A percentile compares a stretch with the other conserved stretches of the same genome.
These are phyloP conservation scores for Danielia reshetovae DNA, from an alignment of 805 yeast genomes.

Conservation along the genomic window DNA sequence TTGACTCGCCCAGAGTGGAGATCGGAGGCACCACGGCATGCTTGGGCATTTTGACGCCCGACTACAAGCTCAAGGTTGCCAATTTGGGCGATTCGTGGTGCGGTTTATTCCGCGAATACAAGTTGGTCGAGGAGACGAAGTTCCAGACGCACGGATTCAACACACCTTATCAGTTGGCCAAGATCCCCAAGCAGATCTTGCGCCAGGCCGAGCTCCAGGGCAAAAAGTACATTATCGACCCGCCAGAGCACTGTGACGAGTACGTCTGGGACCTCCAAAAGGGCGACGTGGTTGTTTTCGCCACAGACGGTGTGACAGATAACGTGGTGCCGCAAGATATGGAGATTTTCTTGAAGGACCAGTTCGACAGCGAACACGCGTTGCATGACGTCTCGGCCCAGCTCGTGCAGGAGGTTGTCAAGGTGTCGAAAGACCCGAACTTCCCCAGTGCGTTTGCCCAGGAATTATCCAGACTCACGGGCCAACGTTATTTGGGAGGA, in stretches of 20 bases:
- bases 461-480: conserved; percentile 61
- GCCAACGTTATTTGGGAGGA: conserved; percentile 78
- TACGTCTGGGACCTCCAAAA: conserved; percentile 61
- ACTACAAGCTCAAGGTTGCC: conserved; percentile 58
- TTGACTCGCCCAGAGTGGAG: conserved; percentile 54
- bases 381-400: conserved; percentile 46
- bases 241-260: conserved; percentile 65
- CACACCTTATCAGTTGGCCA: conserved; percentile 87
- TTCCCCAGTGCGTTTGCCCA: conserved; percentile 86
- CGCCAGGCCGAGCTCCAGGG: conserved; percentile 52
- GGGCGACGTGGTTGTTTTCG: conserved; percentile 76
- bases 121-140: conserved; percentile 60
- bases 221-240: conserved; percentile 63
- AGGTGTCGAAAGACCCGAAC: conserved; percentile 65
- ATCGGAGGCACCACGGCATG: conserved; percentile 96
- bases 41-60: conserved; percentile 63
- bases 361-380: conserved; percentile 26
- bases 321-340: conserved; percentile 73
- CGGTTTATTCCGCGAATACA: conserved; percentile 69
- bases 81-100: conserved; percentile 96
- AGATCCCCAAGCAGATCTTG: conserved; percentile 64
- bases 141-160: conserved; percentile 86
- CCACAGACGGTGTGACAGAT: conserved; percentile 93
- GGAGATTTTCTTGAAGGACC: conserved; percentile 61
- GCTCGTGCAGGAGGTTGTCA: conserved; percentile 65